Conservation (phyloP, 257 asterid species). For the Paraleonurus japonicus region DNA sequence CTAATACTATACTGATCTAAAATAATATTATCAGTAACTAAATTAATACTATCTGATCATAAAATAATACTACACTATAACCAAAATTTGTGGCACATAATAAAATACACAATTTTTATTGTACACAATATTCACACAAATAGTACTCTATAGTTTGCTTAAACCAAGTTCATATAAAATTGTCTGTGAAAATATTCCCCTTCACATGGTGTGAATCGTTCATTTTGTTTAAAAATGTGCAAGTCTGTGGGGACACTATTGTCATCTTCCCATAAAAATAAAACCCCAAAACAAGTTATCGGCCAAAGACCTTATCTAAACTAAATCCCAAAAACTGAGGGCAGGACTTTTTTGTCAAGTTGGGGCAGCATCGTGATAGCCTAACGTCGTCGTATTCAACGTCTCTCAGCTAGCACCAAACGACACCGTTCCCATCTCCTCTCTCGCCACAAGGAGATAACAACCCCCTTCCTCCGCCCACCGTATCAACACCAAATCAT, state of each 20-base stretch:
- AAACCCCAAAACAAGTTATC: not conserved
- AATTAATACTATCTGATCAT: too few relatives aligned
- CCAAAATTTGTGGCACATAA: too few relatives aligned
- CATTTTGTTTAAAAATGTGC: too few relatives aligned
- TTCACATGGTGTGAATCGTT: too few relatives aligned
- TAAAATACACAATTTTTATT: too few relatives aligned
- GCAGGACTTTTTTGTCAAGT: slow-evolving; percentile 10
- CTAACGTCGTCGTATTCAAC: slow-evolving; percentile 24
- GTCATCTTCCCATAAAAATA: not conserved
- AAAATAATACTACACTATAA: too few relatives aligned
- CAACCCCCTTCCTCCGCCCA: slow-evolving; percentile 29
- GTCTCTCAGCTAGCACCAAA: slow-evolving; percentile 5
- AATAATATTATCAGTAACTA: too few relatives aligned
- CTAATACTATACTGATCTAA: too few relatives aligned
- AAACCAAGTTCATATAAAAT: too few relatives aligned
- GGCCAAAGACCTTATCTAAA: not conserved
- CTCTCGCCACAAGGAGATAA: slow-evolving; percentile 7
- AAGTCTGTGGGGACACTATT: not conserved
- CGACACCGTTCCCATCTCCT: slow-evolving; percentile 20
- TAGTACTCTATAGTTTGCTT: too few relatives aligned
- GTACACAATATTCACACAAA: too few relatives aligned
- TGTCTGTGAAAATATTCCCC: too few relatives aligned
- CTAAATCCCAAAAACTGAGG: not conserved
- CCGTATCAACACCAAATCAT: slow-evolving; percentile 13
- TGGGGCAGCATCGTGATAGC: not conserved